These are phyloP conservation scores for Gracilaria gracilis DNA, from an alignment of 23 red algal genomes.

Conservation along the genomic window DNA sequence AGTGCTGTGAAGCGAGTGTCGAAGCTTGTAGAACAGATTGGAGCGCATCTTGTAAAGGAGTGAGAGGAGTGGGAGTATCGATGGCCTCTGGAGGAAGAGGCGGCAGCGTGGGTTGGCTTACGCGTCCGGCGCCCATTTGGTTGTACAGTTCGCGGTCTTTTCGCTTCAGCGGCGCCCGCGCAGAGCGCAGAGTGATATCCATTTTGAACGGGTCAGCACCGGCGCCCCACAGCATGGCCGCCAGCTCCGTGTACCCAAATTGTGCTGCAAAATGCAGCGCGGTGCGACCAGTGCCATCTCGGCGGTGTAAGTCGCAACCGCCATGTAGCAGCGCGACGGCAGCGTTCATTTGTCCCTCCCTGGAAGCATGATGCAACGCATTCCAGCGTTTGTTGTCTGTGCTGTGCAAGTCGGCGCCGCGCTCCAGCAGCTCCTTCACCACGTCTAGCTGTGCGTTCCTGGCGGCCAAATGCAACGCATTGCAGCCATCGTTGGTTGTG, in stretches of 20 bases:
- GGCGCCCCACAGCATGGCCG: background rate
- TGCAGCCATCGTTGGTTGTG: background rate
- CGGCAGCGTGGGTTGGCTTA: background rate
- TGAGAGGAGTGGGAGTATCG: background rate
- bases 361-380: background rate
- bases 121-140: background rate
- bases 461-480: background rate
- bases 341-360: background rate
- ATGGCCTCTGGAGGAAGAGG: background rate
- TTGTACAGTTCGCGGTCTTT: background rate
- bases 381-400: background rate
- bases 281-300: background rate
- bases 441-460: background rate
- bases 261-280: background rate
- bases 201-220: background rate
- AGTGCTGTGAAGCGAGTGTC: background rate
- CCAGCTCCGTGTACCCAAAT: background rate
- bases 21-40: background rate
- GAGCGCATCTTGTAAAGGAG: background rate
- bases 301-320: background rate
- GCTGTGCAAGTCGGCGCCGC: background rate
- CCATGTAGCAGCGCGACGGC: background rate
- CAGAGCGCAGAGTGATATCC: background rate
- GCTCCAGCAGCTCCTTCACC: background rate
- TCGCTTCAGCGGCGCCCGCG: background rate